A percentile compares a stretch with the other conserved stretches of the same genome.
phyloP scores from a whole-genome alignment of 148 eudicot species.

The Gaultheria prostrata region DNA sequence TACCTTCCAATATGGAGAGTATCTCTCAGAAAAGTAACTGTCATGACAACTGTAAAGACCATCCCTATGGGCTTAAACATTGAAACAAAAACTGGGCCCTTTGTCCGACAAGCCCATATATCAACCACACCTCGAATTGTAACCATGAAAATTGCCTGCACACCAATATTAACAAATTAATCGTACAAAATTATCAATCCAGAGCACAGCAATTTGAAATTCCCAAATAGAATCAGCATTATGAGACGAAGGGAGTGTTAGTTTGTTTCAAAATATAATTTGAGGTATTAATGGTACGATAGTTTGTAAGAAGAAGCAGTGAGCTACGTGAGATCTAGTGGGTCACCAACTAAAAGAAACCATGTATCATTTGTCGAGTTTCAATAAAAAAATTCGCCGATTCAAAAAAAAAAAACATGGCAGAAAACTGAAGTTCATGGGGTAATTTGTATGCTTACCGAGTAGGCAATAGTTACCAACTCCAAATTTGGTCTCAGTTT shows the following conservation, averaged over 20 bases:
- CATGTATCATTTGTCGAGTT: too few relatives aligned
- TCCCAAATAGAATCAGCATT: too few relatives aligned
- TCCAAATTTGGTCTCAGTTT: conserved; percentile 13
- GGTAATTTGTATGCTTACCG: conserved; percentile 23
- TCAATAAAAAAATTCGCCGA: too few relatives aligned
- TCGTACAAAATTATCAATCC: background rate
- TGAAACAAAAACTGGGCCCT: conserved; percentile 13
- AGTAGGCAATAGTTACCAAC: conserved; percentile 24
- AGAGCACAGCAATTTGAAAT: background rate
- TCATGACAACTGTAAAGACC: background rate
- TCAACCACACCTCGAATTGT: background rate
- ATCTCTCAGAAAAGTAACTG: background rate
- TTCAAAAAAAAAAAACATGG: too few relatives aligned
- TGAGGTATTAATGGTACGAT: too few relatives aligned
- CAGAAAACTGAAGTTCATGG: too few relatives aligned
- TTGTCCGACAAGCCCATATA: background rate
- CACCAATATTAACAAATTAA: background rate
- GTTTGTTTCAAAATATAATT: too few relatives aligned
- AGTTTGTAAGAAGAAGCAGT: too few relatives aligned
- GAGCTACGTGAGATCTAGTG: too few relatives aligned
- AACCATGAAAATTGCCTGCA: background rate
- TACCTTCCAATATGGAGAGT: conserved; percentile 8
- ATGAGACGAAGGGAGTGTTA: too few relatives aligned
- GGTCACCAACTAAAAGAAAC: too few relatives aligned
- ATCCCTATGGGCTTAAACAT: conserved; percentile 13